These are phyloP conservation scores for Neoscytalidium dimidiatum DNA, from an alignment of 2,329 filamentous ascomycete genomes.

Conservation along the genomic window DNA sequence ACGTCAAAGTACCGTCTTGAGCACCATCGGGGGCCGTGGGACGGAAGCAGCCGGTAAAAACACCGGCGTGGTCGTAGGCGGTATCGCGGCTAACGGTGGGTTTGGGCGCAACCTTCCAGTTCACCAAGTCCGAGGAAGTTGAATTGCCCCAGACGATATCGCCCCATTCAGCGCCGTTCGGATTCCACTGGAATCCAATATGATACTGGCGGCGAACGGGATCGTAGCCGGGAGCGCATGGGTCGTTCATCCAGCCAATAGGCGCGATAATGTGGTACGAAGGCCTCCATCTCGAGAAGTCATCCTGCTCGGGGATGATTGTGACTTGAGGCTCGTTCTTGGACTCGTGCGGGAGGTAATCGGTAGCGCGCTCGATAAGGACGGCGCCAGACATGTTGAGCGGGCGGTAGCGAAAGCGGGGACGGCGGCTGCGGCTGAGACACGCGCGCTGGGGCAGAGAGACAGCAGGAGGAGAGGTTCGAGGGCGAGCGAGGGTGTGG, in stretches of 20 bases:
- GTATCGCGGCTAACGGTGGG: constrained; percentile 32
- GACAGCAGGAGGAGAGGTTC: background rate
- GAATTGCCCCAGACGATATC: constrained; percentile 46
- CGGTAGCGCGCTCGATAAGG: constrained; percentile 1
- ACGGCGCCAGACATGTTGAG: constrained; percentile 5
- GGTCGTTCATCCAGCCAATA: constrained; percentile 47
- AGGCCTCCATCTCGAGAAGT: background rate
- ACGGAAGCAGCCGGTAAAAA: constrained; percentile 43
- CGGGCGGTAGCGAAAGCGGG: background rate
- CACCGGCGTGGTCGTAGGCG: constrained; percentile 42
- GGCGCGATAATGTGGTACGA: constrained; percentile 41
- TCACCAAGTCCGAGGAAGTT: constrained; percentile 40
- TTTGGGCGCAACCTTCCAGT: constrained; percentile 32
- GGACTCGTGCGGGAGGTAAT: background rate
- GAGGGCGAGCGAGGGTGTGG: background rate
- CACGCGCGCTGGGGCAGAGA: background rate
- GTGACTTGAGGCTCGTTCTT: background rate
- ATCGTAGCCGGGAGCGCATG: constrained; percentile 45
- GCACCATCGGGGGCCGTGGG: constrained; percentile 28
- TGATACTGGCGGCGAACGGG: constrained; percentile 43
- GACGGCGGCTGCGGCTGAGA: too few relatives aligned
- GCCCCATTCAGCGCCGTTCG: constrained; percentile 43
- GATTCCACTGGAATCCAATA: constrained; percentile 48
- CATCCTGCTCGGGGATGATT: background rate
- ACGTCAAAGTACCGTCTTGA: constrained; percentile 35